Evolutionary conservation across 257 asterid species (phyloP).

Genomic region (Marsdenia floribunda): DNA sequence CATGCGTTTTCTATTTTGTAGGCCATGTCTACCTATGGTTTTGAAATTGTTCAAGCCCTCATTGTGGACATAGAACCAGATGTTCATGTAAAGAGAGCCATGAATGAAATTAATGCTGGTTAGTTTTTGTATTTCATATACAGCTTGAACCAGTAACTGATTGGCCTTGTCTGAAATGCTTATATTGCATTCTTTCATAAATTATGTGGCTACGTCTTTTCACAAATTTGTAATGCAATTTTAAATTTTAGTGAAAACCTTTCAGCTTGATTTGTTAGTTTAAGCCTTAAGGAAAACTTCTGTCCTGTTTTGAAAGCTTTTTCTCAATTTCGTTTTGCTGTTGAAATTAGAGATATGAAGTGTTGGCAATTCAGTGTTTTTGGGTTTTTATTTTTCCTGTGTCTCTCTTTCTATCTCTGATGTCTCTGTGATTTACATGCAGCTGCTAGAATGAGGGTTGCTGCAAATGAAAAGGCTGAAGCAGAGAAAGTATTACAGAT

Average conservation of each 20-base stretch:
- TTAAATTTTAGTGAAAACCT: background rate
- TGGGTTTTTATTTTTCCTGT: background rate
- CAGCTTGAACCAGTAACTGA: background rate
- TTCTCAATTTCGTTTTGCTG: background rate
- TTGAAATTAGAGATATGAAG: background rate
- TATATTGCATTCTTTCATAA: background rate
- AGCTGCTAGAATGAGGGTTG: constrained; percentile 43
- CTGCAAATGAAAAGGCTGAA: constrained; percentile 46
- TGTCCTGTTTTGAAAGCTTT: background rate
- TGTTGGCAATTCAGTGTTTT: background rate
- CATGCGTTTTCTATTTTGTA: constrained; percentile 9
- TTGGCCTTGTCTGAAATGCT: background rate
- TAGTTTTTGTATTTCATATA: background rate
- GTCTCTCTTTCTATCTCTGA: background rate
- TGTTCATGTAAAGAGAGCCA: constrained; percentile 32
- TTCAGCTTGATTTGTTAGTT: background rate
- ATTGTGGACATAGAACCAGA: constrained; percentile 44
- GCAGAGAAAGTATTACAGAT: constrained; percentile 41
- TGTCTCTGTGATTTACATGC: constrained; percentile 10
- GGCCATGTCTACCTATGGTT: constrained; percentile 37
- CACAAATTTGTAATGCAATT: background rate
- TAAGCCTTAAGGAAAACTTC: background rate
- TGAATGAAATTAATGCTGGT: constrained; percentile 45
- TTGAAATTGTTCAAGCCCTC: constrained; percentile 37
- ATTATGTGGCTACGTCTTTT: background rate